Evolutionary conservation across 2,329 filamentous ascomycete species (phyloP).

Genomic region (Pseudogymnoascus sp.): DNA sequence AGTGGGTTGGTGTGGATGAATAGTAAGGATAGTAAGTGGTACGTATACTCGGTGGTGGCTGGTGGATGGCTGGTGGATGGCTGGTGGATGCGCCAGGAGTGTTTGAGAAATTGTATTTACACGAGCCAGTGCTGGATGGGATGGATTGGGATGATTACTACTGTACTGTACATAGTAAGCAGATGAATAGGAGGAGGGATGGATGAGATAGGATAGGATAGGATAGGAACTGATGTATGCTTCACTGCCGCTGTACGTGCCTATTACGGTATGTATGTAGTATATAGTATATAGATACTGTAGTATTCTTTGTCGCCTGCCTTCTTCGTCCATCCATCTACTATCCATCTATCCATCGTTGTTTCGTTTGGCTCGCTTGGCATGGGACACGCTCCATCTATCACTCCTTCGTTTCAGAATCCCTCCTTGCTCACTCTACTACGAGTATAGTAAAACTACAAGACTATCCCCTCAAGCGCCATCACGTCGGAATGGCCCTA

Average conservation of each 20-base stretch:
- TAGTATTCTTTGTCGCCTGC: not conserved
- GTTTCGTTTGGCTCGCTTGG: not conserved
- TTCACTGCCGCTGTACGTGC: too few relatives aligned
- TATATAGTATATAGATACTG: not conserved
- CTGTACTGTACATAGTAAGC: too few relatives aligned
- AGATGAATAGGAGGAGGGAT: not conserved
- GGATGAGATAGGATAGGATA: not conserved
- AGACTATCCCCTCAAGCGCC: conserved; percentile 1
- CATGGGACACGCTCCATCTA: not conserved
- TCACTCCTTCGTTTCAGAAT: conserved; percentile 1
- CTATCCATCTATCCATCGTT: not conserved
- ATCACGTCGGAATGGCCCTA: not conserved
- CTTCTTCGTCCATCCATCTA: not conserved
- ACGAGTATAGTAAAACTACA: not conserved
- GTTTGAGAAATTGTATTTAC: conserved; percentile 1
- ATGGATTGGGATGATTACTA: not conserved
- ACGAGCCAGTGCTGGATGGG: not conserved
- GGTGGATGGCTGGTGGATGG: not conserved
- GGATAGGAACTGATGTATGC: too few relatives aligned
- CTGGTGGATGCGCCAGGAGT: not conserved
- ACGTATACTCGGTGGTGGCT: not conserved
- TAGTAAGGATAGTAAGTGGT: not conserved
- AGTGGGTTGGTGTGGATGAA: not conserved
- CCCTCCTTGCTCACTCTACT: not conserved
- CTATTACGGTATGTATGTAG: too few relatives aligned